Conservation (phyloP, 1,284 basidiomycete species). For the Gomphus bonarii region DNA sequence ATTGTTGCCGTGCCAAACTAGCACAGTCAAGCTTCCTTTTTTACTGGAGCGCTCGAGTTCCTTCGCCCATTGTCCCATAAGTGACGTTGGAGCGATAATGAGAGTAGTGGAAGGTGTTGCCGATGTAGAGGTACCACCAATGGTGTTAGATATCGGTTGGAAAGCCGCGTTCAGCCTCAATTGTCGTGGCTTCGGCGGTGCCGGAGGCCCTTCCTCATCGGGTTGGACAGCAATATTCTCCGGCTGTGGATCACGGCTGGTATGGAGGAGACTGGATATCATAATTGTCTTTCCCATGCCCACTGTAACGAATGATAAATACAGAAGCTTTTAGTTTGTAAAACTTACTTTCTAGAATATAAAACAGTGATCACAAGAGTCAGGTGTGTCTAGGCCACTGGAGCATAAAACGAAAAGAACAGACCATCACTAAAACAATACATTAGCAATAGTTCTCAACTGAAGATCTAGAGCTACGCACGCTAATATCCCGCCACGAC, state of each 20-base stretch:
- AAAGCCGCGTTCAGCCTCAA: slow-evolving; percentile 54
- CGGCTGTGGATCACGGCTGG: slow-evolving; percentile 41
- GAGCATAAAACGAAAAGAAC: slow-evolving; percentile 4
- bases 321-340: neutral
- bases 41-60: slow-evolving; percentile 73
- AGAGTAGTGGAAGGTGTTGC: slow-evolving; percentile 51
- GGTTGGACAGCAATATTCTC: slow-evolving; percentile 25
- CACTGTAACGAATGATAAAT: slow-evolving; percentile 34
- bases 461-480: slow-evolving; percentile 32
- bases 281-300: slow-evolving; percentile 98
- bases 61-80: slow-evolving; percentile 85
- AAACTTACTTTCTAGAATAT: slow-evolving; percentile 36
- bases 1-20: slow-evolving; percentile 84
- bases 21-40: slow-evolving; percentile 55
- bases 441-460: neutral
- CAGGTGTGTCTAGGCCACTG: neutral
- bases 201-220: slow-evolving; percentile 19
- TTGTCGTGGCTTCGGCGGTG: slow-evolving; percentile 39
- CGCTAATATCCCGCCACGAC: slow-evolving; percentile 83
- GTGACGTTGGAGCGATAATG: slow-evolving; percentile 87
- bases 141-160: slow-evolving; percentile 25
- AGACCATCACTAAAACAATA: slow-evolving; percentile 44
- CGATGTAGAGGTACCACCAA: slow-evolving; percentile 23
- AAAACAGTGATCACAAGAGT: neutral
- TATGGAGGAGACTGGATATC: slow-evolving; percentile 86